Base-by-base conservation (phyloP, 2,329 filamentous ascomycete species). In the Aspergillus tanneri region DNA sequence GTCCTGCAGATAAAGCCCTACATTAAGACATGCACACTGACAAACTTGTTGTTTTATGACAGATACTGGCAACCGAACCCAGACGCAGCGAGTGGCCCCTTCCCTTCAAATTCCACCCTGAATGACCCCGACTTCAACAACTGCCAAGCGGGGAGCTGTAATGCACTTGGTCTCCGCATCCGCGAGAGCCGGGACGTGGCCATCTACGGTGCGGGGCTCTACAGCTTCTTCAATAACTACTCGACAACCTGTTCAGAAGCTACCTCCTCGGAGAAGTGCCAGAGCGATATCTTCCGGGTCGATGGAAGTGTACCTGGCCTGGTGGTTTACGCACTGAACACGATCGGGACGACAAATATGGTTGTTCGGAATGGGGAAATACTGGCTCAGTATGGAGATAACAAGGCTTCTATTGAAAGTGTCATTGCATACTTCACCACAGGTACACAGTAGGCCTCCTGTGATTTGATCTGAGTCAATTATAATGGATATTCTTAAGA, bases 191-290 rank as follows among this genome's bases (percentile, higher is more conserved):
- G 64, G 10, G 65, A 72, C 42, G 68, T 80, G 12, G 54, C 69
- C 36, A 65, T 76, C 14, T 80, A 80, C 53, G 78, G 78, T 12
- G 77, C 73, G 0, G 78, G 78, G 1, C 57, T 79, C 4, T 81
- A 81, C 66, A 74, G 69, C 14, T 81, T 81, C 66, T 81, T 81
- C 62, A 70, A 77, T 55, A 70, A 79, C 55, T 79, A 81, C 63
- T 73, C 62, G 50, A 75, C 72, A 0, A 34, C 58, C 1, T 77
- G 74, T 58, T 71, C 70, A 3, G 59, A 68, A 25, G 62, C 66
- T 46, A 68, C 67, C 7, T 60, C 63, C 6, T 63, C 67, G 1
- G 68, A 71, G 6, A 52, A 65, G 2, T 81, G 78, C 47, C 78
- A 81, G 63, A 69, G 64, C 28, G 58, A 70, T n/a, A 78, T 80